A percentile compares a stretch with the other conserved stretches of the same genome.
Conservation (phyloP, 2,329 filamentous ascomycete genomes). For the Hypoxylon sp. region DNA sequence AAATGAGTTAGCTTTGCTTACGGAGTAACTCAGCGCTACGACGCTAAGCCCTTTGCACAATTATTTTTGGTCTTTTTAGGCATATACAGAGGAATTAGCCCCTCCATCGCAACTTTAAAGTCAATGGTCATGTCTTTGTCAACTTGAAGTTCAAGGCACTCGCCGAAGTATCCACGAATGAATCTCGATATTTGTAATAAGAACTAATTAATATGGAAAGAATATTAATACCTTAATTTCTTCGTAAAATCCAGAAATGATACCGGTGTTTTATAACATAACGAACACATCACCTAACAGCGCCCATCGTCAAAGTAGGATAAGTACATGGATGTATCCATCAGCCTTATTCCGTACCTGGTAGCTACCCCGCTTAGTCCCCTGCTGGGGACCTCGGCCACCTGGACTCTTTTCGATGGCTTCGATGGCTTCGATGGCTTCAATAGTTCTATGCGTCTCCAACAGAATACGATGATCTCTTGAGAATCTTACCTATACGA, state of each 20-base stretch:
- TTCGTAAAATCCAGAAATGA: background rate
- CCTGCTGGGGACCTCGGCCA: background rate
- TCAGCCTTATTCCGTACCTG: background rate
- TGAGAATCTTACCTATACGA: background rate
- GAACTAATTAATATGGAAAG: background rate
- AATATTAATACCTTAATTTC: background rate
- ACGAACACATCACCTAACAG: background rate
- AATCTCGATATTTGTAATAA: background rate
- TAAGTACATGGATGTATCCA: too few relatives aligned
- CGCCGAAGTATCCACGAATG: background rate
- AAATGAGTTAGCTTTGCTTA: slow-evolving; percentile 24
- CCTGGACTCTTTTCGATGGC: slow-evolving; percentile 5
- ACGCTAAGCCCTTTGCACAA: slow-evolving; percentile 27
- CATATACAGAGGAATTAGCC: background rate
- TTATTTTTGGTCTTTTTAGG: slow-evolving; percentile 11
- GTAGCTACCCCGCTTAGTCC: background rate
- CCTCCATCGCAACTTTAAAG: background rate
- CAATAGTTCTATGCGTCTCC: slow-evolving; percentile 1
- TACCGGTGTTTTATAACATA: background rate
- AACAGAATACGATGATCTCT: background rate
- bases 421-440: slow-evolving; percentile 7
- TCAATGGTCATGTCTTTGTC: too few relatives aligned
- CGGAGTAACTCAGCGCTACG: slow-evolving; percentile 14
- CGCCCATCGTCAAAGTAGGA: background rate
- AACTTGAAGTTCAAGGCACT: background rate